Evolutionary conservation across 768 basidiomycete genomes (phyloP), one percentile per base, ranked within the genome.

Genomic region (Tulasnella sp.): DNA sequence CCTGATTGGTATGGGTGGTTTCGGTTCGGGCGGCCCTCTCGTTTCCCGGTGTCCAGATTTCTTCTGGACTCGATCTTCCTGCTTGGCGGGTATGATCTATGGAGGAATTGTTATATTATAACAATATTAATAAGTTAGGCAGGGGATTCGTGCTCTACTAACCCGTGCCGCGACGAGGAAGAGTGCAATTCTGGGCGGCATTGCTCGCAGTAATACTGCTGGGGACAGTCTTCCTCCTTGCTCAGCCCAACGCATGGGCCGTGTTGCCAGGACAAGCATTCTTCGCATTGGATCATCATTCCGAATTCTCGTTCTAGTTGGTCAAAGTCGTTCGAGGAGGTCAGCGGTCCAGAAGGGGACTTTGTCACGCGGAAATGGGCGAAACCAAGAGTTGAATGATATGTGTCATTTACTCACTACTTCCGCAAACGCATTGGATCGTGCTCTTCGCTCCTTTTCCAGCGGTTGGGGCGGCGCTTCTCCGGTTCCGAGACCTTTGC

Each of bases 201-300:
- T 37, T 14, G 64, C 64, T 28, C 64, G 34, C 64, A 69, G 31
- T 69, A 69, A 37, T 31, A 69, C 64, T 34, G 31, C 64, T 69
- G 31, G 6, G 64, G 64, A 69, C 64, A 69, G 31, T 69, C 64
- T 69, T 69, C 64, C 64, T 69, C 64, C 64, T 34, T 69, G 28
- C 14, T 37, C 5, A 69, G 64, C 18, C 64, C 64, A 37, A 69
- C 31, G 34, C 64, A 69, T 14, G 31, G 5, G 34, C 64, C 64
- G 34, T 69, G 64, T 20, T 69, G 64, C 64, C 64, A 69, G 4
- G 34, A 12, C 18, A 28, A 11, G 18, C 64, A 69, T 5, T 37
- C 34, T 69, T 69, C 64, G 31, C 64, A 69, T 37, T 69, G 64
- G 16, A 69, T 69, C 64, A 69, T 69, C 64, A 69, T 69, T 37